Evolutionary conservation across 352 stramenopile species (phyloP).

Genomic region (Blastocystis sp.): DNA sequence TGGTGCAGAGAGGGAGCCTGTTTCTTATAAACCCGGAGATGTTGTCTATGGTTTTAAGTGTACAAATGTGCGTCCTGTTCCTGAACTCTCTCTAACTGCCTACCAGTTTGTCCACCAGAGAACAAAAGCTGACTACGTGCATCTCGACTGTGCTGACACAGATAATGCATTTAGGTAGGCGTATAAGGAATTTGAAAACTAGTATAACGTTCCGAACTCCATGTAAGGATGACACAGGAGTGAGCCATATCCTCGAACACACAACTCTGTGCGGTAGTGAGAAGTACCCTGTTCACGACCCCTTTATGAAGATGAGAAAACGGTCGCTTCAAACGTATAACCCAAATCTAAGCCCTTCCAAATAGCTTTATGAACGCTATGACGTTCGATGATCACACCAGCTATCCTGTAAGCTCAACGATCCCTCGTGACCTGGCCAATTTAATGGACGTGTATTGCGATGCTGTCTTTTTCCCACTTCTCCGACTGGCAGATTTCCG

Average conservation of each 20-base stretch:
- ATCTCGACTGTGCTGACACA: constrained; percentile 75
- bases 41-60: constrained; percentile 75
- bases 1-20: constrained; percentile 33
- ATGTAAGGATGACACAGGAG: constrained; percentile 86
- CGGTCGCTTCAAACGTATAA: constrained; percentile 85
- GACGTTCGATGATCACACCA: constrained; percentile 85
- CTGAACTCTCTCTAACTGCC: constrained; percentile 76
- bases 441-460: constrained; percentile 75
- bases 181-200: constrained; percentile 65
- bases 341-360: background rate
- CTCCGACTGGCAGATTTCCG: constrained; percentile 74
- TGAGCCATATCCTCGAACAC: constrained; percentile 94
- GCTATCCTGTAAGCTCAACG: constrained; percentile 93
- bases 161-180: constrained; percentile 77
- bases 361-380: constrained; percentile 93
- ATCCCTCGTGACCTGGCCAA: constrained; percentile 70
- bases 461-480: constrained; percentile 90
- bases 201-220: constrained; percentile 94
- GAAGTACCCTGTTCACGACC: constrained; percentile 93
- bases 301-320: constrained; percentile 98
- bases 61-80: constrained; percentile 67
- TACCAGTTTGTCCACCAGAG: constrained; percentile 73
- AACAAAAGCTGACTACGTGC: constrained; percentile 75
- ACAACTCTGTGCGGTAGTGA: constrained; percentile 73
- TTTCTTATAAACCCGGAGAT: constrained; percentile 66